Evolutionary conservation across 2,329 filamentous ascomycete genomes (phyloP), one percentile per base, ranked within the genome.

Genomic region (Aspergillus flavus): DNA sequence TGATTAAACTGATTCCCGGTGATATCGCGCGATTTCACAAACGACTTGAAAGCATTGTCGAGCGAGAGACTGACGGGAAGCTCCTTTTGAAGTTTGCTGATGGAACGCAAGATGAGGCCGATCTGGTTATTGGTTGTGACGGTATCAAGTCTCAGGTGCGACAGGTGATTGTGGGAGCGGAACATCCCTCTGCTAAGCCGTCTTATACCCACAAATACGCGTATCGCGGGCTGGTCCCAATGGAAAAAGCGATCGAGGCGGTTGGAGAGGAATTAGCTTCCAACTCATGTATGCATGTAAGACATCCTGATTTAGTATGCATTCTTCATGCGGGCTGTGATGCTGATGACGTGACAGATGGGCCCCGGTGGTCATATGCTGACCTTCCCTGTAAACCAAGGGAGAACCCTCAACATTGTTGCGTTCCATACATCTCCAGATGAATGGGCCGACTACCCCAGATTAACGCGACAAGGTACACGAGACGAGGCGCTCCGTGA

Each of bases 141-240:
- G 83, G 83, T 2, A 80, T 84, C 66, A 82, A 82, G 70, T 84
- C 82, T 6, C 76, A 77, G 36, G 79, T 83, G 5, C 76, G 85
- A 30, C 65, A 77, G 41, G 64, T 81, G 6, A 72, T 86, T 2
- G 72, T 85, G 0, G 80, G 80, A 0, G 72, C 73, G 1, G 69
- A 78, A 0, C 69, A 80, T 64, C 79, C 79, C 0, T 78, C 80
- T 5, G 76, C 80, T 1, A 70, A 77, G 19, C 81, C 85, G 0
- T 73, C 77, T 2, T 87, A 83, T 67, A 82, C 81, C 0, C 80
- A 82, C 56, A 86, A 85, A 66, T 84, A 83, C 63, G 83, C 81
- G 0, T 86, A 85, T 66, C 78, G 84, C 4, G 82, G 81, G 0
- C 64, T 86, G 28, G 75, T 85, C 3, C 82, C 83, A 0, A 85